Conservation (phyloP, 2,329 filamentous ascomycete species). For the Aspergillus pseudotamarii region DNA sequence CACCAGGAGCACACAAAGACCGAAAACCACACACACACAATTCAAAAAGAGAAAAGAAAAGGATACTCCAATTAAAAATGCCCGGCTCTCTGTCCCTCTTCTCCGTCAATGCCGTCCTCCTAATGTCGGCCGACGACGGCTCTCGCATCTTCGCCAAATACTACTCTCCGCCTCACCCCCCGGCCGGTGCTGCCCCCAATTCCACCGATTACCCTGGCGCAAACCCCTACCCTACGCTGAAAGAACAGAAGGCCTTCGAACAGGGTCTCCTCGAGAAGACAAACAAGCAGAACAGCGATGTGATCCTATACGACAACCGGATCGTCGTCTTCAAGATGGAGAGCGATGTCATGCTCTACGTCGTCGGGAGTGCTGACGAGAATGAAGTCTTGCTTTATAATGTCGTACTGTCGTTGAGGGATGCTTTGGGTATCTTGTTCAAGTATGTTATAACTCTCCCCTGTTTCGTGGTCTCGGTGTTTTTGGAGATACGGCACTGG, state of each 20-base stretch:
- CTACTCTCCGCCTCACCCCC: constrained; percentile 72
- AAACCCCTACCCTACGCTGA: constrained; percentile 83
- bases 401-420: constrained; percentile 85
- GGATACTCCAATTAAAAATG: constrained; percentile 54
- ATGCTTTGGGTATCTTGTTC: constrained; percentile 86
- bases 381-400: constrained; percentile 98
- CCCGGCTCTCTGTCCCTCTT: constrained; percentile 75
- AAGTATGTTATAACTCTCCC: constrained; percentile 66
- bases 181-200: constrained; percentile 61
- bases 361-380: constrained; percentile 88
- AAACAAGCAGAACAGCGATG: constrained; percentile 90
- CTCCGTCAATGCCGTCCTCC: constrained; percentile 75
- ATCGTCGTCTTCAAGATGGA: constrained; percentile 98
- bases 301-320: constrained; percentile 95
- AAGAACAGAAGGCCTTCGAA: constrained; percentile 95
- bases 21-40: background rate
- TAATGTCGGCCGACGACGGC: constrained; percentile 83
- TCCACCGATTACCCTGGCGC: constrained; percentile 62
- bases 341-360: constrained; percentile 94
- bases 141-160: constrained; percentile 93
- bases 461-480: background rate
- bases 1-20: constrained; percentile 2
- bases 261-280: constrained; percentile 96
- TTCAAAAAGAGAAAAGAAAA: background rate
- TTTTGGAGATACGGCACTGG: background rate